These are phyloP conservation scores for Coix lacrymajobi DNA, from an alignment of 176 grass and related monocot genomes.

Conservation along the genomic window DNA sequence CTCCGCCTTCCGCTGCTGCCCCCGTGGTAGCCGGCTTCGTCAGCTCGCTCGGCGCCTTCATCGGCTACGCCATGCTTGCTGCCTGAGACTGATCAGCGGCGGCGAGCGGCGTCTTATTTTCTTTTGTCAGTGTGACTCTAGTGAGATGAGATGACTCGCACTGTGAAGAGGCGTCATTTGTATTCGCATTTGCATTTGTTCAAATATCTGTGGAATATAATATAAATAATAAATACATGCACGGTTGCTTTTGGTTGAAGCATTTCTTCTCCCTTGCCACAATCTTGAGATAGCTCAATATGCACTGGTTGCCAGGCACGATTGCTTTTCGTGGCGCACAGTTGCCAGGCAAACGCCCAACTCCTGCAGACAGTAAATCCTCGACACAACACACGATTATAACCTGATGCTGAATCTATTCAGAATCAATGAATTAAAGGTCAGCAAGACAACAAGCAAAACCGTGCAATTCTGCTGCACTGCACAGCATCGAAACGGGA, in stretches of 20 bases:
- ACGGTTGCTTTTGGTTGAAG: not conserved
- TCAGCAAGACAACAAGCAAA: not conserved
- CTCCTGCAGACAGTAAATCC: not conserved
- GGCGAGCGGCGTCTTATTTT: not conserved
- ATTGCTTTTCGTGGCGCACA: not conserved
- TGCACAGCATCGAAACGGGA: not conserved
- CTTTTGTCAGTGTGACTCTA: not conserved
- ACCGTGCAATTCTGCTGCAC: not conserved
- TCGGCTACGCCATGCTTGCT: constrained; percentile 41
- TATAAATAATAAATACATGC: not conserved
- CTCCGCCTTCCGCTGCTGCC: constrained; percentile 8
- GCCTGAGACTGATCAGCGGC: not conserved
- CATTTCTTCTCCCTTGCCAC: too few species aligned
- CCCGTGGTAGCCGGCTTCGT: constrained; percentile 9
- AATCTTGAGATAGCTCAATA: not conserved
- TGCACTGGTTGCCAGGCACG: too few species aligned
- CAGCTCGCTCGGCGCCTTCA: constrained; percentile 25
- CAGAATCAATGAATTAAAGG: not conserved
- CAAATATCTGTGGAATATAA: not conserved
- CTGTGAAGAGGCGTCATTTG: not conserved
- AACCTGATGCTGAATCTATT: not conserved
- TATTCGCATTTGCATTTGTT: constrained; percentile 28
- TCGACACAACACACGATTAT: not conserved
- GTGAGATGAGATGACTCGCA: not conserved
- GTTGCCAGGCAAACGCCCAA: not conserved